Evolutionary conservation across 2,329 filamentous ascomycete genomes (phyloP).

Genomic region (Penicillium sp.): DNA sequence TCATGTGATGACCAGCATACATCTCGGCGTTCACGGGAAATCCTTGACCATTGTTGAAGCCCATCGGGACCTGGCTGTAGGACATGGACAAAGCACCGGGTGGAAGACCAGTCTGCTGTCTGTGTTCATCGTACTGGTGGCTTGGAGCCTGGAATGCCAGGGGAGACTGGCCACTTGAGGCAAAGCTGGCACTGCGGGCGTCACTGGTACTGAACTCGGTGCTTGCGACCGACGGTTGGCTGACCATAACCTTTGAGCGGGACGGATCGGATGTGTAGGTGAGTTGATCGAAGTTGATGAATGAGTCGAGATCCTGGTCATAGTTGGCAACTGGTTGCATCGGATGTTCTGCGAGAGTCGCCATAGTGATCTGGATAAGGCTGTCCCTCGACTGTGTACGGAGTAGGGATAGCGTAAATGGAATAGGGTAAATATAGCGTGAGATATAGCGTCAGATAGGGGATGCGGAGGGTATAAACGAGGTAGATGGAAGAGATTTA

Average conservation of each 20-base stretch:
- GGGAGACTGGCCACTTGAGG: slow-evolving; percentile 45
- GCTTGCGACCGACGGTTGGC: slow-evolving; percentile 38
- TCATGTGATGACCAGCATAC: slow-evolving; percentile 49
- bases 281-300: slow-evolving; percentile 48
- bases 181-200: slow-evolving; percentile 35
- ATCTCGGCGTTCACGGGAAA: slow-evolving; percentile 57
- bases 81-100: slow-evolving; percentile 78
- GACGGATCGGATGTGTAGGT: slow-evolving; percentile 40
- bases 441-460: background rate
- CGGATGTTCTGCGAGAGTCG: slow-evolving; percentile 37
- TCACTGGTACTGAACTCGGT: slow-evolving; percentile 35
- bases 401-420: background rate
- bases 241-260: slow-evolving; percentile 36
- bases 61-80: slow-evolving; percentile 60
- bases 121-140: slow-evolving; percentile 92
- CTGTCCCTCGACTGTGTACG: background rate
- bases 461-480: background rate
- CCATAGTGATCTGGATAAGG: slow-evolving; percentile 24
- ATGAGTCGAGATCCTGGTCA: slow-evolving; percentile 47
- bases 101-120: slow-evolving; percentile 91
- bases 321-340: slow-evolving; percentile 35
- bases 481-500: slow-evolving; percentile 2
- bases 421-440: background rate
- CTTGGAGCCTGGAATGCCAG: slow-evolving; percentile 73
- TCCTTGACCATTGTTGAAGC: slow-evolving; percentile 37